Base-by-base conservation (phyloP, 441 rosid genomes). In the Viola pubescens region DNA sequence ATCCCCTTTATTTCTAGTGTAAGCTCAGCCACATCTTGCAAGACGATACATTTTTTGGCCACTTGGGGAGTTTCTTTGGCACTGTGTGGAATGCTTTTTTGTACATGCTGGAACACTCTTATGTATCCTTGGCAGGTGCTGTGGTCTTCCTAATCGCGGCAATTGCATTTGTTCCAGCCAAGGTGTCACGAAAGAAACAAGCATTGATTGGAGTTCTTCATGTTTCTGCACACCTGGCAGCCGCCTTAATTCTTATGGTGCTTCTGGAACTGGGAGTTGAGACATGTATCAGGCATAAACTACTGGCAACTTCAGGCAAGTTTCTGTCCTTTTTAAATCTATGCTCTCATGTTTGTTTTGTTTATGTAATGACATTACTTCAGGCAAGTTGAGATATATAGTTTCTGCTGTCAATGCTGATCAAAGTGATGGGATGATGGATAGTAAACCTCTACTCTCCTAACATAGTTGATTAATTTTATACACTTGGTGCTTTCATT, bases 201-300 rank as follows among this genome's bases (percentile, higher is more conserved):
- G 81, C 73, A 40, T 7, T 88, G 19, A 86, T 94, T 51, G 99
- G 96, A 66, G 69, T 88, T 64, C 89, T 94, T 66, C 99, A 94
- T 79, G 89, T 90, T 69, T 73, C 81, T 61, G 81, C 97, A 40
- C 99, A 94, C 79, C 78, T 90, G 64, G 77, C 86, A 54, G 80
- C 99, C 4, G 97, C 99, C 62, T 69, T 90, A 45, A 77, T 94
- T 78, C 95, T 94, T 72, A 86, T 88, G 97, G 70, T 94, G 81
- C 83, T 94, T 62, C 58, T 94, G 77, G 99, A 94, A 69, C 60
- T 94, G 77, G 99, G 99, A 69, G 72, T 90, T 45, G 96, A 94
- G 81, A 90, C 80, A 3, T 89, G 99, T 60, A 83, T 94, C 68
- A 78, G 82, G 63, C 99, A 94, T 82, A 82, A 88, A 38, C 85